phyloP scores from a whole-genome alignment of 306 rosid genomes.

The Glycine latifolia region DNA sequence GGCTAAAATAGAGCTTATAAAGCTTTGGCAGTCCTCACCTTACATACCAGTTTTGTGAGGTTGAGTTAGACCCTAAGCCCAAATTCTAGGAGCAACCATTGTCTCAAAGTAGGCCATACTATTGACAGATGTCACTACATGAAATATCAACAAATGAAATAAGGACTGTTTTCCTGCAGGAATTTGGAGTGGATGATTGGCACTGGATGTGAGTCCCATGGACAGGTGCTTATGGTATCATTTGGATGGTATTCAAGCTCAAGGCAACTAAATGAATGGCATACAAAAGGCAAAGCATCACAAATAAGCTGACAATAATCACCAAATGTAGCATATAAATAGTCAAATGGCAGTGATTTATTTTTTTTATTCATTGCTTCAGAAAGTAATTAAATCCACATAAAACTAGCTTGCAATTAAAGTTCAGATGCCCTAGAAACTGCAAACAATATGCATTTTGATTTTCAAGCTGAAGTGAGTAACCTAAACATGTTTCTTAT shows the following conservation, averaged over 20 bases:
- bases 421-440: not conserved
- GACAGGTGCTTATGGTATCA: not conserved
- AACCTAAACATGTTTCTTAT: conserved; percentile 24
- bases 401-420: not conserved
- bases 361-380: not conserved
- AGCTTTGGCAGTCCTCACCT: no score
- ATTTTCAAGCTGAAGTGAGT: not conserved
- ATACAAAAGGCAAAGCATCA: not conserved
- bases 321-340: not conserved
- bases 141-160: no score
- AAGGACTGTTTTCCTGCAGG: not conserved
- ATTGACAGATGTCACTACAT: no score
- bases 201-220: not conserved
- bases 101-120: no score
- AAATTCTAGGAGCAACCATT: no score
- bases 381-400: not conserved
- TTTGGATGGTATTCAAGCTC: conserved; percentile 1
- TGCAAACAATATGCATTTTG: not conserved
- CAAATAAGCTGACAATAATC: not conserved
- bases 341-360: not conserved
- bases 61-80: no score
- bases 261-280: conserved; percentile 5
- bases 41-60: no score
- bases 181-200: not conserved
- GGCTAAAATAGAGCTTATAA: no score